phyloP scores from a whole-genome alignment of 164 flowering plant species.

The Magnolia kwangsiensis region DNA sequence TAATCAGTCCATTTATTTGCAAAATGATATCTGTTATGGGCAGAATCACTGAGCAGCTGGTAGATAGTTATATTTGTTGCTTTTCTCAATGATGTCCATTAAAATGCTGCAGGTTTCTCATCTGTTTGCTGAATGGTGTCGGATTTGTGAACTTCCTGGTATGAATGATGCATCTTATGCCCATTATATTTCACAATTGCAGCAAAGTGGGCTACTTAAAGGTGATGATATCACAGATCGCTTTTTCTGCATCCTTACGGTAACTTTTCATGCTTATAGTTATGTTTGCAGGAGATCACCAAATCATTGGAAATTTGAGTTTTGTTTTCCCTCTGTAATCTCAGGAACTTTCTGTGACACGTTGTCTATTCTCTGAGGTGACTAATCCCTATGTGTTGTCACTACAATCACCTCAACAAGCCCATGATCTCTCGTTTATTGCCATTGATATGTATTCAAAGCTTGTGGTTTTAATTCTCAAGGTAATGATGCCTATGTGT shows the following conservation, averaged over 20 bases:
- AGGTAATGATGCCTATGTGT: slow-evolving; percentile 43
- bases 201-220: slow-evolving; percentile 74
- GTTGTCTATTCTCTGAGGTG: slow-evolving; percentile 63
- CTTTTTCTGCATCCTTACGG: slow-evolving; percentile 72
- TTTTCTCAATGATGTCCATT: background rate
- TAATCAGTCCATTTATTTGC: no score
- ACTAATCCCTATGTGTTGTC: slow-evolving; percentile 22
- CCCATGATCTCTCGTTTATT: slow-evolving; percentile 50
- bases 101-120: slow-evolving; percentile 48
- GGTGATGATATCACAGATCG: slow-evolving; percentile 86
- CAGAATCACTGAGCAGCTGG: no score
- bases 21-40: no score
- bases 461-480: slow-evolving; percentile 61
- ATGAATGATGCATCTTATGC: slow-evolving; percentile 59
- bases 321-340: background rate
- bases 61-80: no score
- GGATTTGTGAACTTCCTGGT: slow-evolving; percentile 70
- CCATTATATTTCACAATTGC: slow-evolving; percentile 59
- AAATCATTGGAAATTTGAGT: background rate
- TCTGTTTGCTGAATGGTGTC: slow-evolving; percentile 74
- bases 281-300: background rate
- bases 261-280: slow-evolving; percentile 15
- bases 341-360: slow-evolving; percentile 86
- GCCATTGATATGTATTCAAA: slow-evolving; percentile 85
- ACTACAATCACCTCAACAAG: slow-evolving; percentile 53